Evolutionary conservation across 1,284 basidiomycete genomes (phyloP).

Genomic region (Puccinia novopanici): DNA sequence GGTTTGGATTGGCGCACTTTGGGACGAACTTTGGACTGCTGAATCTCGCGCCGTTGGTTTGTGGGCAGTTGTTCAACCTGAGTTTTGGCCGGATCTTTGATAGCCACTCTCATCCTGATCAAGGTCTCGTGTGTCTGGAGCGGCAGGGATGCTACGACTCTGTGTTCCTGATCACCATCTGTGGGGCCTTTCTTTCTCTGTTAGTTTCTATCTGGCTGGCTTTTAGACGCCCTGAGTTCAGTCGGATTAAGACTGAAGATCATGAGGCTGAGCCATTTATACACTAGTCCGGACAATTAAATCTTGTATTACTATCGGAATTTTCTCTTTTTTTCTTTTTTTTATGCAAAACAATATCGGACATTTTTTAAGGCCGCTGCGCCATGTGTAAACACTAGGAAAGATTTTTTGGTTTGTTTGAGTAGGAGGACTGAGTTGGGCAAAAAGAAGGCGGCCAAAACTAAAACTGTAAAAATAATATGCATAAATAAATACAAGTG

Average conservation of each 20-base stretch:
- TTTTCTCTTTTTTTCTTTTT: too few species aligned
- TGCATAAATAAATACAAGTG: too few species aligned
- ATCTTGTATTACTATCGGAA: too few species aligned
- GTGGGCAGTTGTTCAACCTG: slow-evolving; percentile 45
- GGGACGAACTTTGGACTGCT: slow-evolving; percentile 39
- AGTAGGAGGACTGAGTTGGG: too few species aligned
- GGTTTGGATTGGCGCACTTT: slow-evolving; percentile 38
- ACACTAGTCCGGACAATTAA: too few species aligned
- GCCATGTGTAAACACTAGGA: too few species aligned
- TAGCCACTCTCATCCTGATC: neutral
- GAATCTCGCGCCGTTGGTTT: slow-evolving; percentile 30
- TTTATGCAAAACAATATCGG: too few species aligned
- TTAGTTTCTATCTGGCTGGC: slow-evolving; percentile 5
- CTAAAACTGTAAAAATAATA: too few species aligned
- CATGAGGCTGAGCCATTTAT: neutral
- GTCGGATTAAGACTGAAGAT: neutral
- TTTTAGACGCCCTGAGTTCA: slow-evolving; percentile 1
- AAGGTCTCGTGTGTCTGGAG: neutral
- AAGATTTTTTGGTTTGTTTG: too few species aligned
- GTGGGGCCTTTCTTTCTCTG: neutral
- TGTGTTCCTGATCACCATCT: slow-evolving; percentile 23
- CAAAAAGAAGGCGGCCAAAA: too few species aligned
- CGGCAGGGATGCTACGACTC: neutral
- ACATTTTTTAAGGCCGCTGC: too few species aligned
- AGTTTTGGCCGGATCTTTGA: slow-evolving; percentile 47